Percentiles rank a stretch among this genome's conserved stretches.
Conservation (phyloP, 2,329 filamentous ascomycete genomes). For the Escovopsis weberi region DNA sequence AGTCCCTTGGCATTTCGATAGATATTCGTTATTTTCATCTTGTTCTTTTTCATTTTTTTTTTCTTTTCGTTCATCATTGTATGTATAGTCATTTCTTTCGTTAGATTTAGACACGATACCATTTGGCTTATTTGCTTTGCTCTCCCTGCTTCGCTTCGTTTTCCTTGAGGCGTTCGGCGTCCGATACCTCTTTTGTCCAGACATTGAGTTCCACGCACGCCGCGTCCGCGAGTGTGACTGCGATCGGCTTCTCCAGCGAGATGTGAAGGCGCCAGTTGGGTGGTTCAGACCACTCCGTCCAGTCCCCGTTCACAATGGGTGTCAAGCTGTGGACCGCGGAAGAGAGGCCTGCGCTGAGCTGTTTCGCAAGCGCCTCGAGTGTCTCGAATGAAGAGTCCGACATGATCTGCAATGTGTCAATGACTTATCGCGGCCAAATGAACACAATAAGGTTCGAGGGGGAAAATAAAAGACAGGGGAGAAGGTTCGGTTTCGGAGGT, state of each 20-base stretch:
- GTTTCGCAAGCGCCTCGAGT: constrained; percentile 43
- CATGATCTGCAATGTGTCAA: constrained; percentile 27
- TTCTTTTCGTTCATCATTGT: neutral
- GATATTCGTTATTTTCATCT: too few species aligned
- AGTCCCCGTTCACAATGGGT: too few species aligned
- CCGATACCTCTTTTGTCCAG: constrained; percentile 10
- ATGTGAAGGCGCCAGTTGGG: constrained; percentile 41
- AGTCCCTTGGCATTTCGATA: too few species aligned
- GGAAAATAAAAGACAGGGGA: too few species aligned
- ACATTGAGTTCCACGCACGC: constrained; percentile 43
- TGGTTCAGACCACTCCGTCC: constrained; percentile 4
- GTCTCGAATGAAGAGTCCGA: constrained; percentile 45
- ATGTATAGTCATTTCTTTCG: neutral
- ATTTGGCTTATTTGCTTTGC: neutral
- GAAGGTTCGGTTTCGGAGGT: too few species aligned
- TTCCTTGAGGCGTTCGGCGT: neutral
- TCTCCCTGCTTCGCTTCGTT: neutral
- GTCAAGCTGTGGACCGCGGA: too few species aligned
- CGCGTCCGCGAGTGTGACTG: constrained; percentile 57
- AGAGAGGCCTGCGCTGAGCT: constrained; percentile 32
- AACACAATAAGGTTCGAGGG: too few species aligned
- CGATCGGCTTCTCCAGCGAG: constrained; percentile 56
- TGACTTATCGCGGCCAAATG: neutral
- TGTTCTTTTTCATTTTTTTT: neutral
- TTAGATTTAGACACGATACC: neutral